Conservation (phyloP, 768 basidiomycete species). For the Naganishia kalamii region DNA sequence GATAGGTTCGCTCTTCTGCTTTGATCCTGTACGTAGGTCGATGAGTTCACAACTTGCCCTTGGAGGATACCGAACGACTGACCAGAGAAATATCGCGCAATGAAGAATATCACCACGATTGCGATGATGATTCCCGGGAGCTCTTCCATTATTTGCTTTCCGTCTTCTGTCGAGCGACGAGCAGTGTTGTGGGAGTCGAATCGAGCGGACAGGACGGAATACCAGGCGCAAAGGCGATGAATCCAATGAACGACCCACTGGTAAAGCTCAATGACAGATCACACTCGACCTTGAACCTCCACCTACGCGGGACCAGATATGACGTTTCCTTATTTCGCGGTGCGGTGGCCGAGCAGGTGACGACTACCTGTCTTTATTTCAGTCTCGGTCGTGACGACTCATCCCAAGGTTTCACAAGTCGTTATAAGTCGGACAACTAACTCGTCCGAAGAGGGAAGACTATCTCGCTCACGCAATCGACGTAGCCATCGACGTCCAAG, state of each 20-base stretch:
- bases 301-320: background rate
- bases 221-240: too few species aligned
- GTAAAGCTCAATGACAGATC: too few species aligned
- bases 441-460: too few species aligned
- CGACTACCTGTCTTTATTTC: background rate
- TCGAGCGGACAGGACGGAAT: too few species aligned
- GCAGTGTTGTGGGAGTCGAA: too few species aligned
- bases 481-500: too few species aligned
- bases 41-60: background rate
- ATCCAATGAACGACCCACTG: too few species aligned
- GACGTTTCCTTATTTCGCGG: background rate
- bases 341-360: background rate
- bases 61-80: background rate
- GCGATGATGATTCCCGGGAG: conserved; percentile 26
- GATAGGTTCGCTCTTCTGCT: background rate
- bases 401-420: too few species aligned
- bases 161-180: background rate
- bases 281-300: too few species aligned
- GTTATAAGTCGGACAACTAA: too few species aligned
- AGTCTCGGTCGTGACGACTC: too few species aligned
- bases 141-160: conserved; percentile 19
- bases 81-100: conserved; percentile 19
- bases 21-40: background rate
- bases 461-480: too few species aligned
- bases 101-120: conserved; percentile 22